Evolutionary conservation across 2,329 filamentous ascomycete genomes (phyloP), one percentile per base, ranked within the genome.

Genomic region (Penicillium polonicum): DNA sequence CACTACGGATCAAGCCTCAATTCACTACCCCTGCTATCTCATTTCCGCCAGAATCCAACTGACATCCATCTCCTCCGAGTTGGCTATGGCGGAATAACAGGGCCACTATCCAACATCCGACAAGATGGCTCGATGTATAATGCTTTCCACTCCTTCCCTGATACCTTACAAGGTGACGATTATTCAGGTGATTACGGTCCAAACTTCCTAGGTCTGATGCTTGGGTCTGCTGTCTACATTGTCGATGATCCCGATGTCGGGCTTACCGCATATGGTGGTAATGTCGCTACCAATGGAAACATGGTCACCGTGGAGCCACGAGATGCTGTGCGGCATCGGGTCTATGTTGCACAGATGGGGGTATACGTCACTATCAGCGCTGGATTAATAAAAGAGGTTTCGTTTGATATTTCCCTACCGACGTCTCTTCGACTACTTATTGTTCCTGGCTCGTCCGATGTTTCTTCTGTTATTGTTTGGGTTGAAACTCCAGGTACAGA

Each of bases 1-100:
- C 84, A 87, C 69, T 87, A 86, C 62, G 83, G 83, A 19, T 85
- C 82, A 0, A 81, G 77, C 0, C 79, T 86, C 6, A 86, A 86
- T 66, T 77, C 83, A 0, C 76, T 84, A 0, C 82, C 83, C 1
- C 72, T 85, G 2, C 78, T 86, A 3, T 76, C 77, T 2, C 74
- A 79, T 4, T 86, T 81, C 69, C 79, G 82, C 44, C n/a, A 46
- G n/a, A 46, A 46, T 33, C 29, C 44, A 21, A 46, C 27, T 1
- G 44, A 46, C 29, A 46, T 8, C 12, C 21, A 46, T 35, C 44
- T 46, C 29, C 44, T 46, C 29, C 44, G n/a, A 35, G 29, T 46
- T 46, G 44, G 82, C 0, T 85, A 82, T 62, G 83, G 78, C 3
- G 83, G 46, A 10, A 27, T 38, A 15, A 49, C 23, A 29, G 33